Base-by-base conservation (phyloP, 139 green algal species). In the Mychonastes homosphaera region DNA sequence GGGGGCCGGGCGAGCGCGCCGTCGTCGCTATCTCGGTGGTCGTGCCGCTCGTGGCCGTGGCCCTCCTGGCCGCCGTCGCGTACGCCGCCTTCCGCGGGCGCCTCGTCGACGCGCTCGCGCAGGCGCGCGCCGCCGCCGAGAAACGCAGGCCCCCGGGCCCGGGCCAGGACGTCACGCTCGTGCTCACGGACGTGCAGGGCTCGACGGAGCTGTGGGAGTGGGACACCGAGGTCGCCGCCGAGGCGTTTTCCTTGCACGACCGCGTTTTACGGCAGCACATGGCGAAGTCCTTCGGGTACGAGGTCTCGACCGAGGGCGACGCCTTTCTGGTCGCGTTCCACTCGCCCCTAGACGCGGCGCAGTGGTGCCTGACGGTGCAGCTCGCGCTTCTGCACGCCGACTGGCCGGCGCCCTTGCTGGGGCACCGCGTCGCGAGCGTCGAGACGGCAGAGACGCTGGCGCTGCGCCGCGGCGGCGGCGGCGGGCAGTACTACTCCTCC, bases 241-340 rank as follows among this genome's bases (percentile, higher is more conserved):
- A 56, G 49, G 39, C 38, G 34, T 15, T 39, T 36, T 34, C 12
- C 47, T 54, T 34, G n/a, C 13, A 54, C 19, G n/a, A 29, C 51
- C 23, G 51, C 21, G 15, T 38, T 44, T 16, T 40, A 29, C 10
- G 51, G 8, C 13, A 26, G 15, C n/a, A 18, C 51, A 28, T 58
- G 23, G 29, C 12, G 21, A 58, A 58, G 12, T 38, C n/a, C 51
- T 23, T 43, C 16, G 23, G 51, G 23, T 58, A 40, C 29, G 27
- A 58, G 9, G 46, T 53, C 46, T 33, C 28, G 46, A 53, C 46
- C 10, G 46, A 53, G 30, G 63, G 80, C 12, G 80, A 87, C 50
- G 67, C 74, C 6, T 86, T 87, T 64, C 46, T 79, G 21, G 58
- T 80, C 39, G 75, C 72, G 15, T 87, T 87, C 67, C 78, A 85